Conservation (phyloP, 805 yeast species). For the Diddensiella transvaalensis region DNA sequence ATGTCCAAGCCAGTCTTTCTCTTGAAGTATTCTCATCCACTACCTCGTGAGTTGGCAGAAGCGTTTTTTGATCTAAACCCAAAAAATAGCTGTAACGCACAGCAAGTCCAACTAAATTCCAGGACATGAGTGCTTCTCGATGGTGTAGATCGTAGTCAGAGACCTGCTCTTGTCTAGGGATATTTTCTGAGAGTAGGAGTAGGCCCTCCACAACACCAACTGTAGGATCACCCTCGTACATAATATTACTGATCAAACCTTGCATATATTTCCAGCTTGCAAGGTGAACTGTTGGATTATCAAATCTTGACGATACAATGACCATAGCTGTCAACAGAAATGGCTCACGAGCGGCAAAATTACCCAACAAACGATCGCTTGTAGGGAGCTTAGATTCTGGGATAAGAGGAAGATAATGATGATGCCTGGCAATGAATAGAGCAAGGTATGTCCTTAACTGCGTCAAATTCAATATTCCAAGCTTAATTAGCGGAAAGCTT, state of each 20-base stretch:
- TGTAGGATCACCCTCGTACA: constrained; percentile 18
- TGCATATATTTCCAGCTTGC: constrained; percentile 12
- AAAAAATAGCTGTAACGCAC: constrained; percentile 21
- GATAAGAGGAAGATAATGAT: constrained; percentile 16
- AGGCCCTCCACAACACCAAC: constrained; percentile 24
- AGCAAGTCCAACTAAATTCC: constrained; percentile 26
- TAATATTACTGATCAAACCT: constrained; percentile 13
- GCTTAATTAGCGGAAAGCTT: constrained; percentile 12
- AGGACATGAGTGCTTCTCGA: constrained; percentile 21
- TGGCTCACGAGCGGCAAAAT: constrained; percentile 17
- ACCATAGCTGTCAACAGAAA: constrained; percentile 18
- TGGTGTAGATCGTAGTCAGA: constrained; percentile 9
- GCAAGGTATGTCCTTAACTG: constrained; percentile 17
- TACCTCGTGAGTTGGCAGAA: constrained; percentile 13
- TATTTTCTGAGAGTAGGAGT: constrained; percentile 23
- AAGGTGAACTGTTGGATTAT: constrained; percentile 1
- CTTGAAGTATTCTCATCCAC: constrained; percentile 20
- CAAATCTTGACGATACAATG: constrained; percentile 21
- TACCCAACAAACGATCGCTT: constrained; percentile 7
- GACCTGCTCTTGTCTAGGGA: constrained; percentile 14
- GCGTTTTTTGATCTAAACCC: constrained; percentile 26
- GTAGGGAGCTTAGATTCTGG: constrained; percentile 10
- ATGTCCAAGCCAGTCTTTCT: constrained; percentile 24
- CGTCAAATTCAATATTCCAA: constrained; percentile 14
- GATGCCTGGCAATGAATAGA: constrained; percentile 21